Evolutionary conservation across 768 basidiomycete genomes (phyloP), one percentile per base, ranked within the genome.

Genomic region (Gyrodon lividus): DNA sequence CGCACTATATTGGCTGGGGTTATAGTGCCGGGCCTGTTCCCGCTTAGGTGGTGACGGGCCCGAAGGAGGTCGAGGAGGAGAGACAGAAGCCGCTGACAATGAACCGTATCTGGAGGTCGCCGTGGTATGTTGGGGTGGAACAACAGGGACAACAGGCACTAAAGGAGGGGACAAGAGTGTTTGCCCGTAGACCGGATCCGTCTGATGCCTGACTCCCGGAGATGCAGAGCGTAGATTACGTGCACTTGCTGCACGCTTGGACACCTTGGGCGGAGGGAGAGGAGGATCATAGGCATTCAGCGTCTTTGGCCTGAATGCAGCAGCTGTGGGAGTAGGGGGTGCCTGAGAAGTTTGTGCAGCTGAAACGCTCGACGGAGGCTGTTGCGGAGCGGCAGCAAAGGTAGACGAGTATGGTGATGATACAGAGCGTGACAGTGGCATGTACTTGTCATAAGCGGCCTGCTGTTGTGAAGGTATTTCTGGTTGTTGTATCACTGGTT

Each of bases 271-370:
- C 1, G 82, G 75, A 34, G 80, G 80, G 51, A 89, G 79, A 28
- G 88, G 87, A 2, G 88, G 88, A 58, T 90, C 88, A 59, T 89
- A 90, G 2, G 87, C 88, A 57, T 89, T 87, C 13, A 72, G 74
- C 30, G 81, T 67, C 69, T 82, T 87, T 20, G 85, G 84, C 44
- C 87, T 77, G 52, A 72, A 81, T n/a, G 84, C 60, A 24, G 75
- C 64, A 2, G 77, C 68, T 3, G 76, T 67, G 16, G 75, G 72
- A 5, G 67, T 55, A 4, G 75, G 70, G 24, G 74, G 61, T 2
- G 47, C 51, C 38, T 63, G 58, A 19, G 74, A 60, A 37, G 68
- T 60, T 23, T 70, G 65, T 47, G 65, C 44, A 28, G 67, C 47
- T 40, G 58, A 34, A 46, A 61, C 47, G 43, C 61, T 67, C 24